Base-by-base conservation (phyloP, 208 protist genomes). In the Trypanosoma mega region DNA sequence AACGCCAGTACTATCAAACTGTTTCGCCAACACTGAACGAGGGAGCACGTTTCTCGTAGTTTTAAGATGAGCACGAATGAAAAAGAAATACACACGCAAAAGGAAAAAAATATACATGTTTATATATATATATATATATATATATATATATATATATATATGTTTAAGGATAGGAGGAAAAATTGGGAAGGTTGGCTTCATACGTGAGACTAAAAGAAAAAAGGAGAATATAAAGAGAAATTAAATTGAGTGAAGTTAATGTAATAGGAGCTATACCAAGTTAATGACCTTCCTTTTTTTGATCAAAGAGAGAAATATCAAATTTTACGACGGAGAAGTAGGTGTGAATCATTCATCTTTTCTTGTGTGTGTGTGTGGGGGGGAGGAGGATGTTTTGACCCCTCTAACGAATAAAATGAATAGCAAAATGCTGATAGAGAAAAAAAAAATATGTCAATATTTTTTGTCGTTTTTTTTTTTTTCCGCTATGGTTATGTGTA, bases 1-100 rank as follows among this genome's bases (percentile, higher is more conserved):
- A 94, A 71, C 83, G 78, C 21, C 81, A 92, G 39, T 91, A 92
- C 72, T 75, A 80, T 30, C 72, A 81, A 44, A 78, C 67, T 9
- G 68, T 77, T 27, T 50, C 74, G 45, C 70, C 82, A 23, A 76
- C 81, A 36, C 87, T 88, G 57, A 78, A 76, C 20, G 71, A 88
- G 23, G 74, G 73, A 14, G 59, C 75, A 14, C 72, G 72, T 48
- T 89, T 94, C 48, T 62, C 70, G 12, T 81, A 64, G 36, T 62
- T 57, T n/a, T 24, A 24, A n/a, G 39, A 33, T 63, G 7, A 27
- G 12, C 7, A 44, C 18, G 16, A 41, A 14, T 39, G 63, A 59
- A 29, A 27, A 9, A 41, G 16, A 26, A 46, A 31, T 56, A 7
- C 7, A 27, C 18, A 29, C n/a, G 8, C 7, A 33, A 60, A 63